phyloP scores from a whole-genome alignment of 208 protist species.

The Trypanosoma platydactyli region DNA sequence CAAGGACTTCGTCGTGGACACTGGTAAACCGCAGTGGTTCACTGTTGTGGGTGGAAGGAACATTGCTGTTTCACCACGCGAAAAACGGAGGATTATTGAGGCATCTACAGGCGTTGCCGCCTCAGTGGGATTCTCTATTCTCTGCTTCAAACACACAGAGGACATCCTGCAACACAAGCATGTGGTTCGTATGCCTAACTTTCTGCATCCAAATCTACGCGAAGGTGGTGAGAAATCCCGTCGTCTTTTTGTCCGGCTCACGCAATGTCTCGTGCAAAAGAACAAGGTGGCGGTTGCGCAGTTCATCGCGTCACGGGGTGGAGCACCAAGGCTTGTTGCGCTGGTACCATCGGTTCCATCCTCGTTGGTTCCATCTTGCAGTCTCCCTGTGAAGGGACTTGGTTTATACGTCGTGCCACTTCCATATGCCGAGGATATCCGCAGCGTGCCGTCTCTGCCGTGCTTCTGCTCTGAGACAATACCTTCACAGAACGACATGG shows the following conservation, averaged over 20 bases:
- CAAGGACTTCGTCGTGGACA: not conserved
- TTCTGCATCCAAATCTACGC: slow-evolving; percentile 57
- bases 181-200: slow-evolving; percentile 37
- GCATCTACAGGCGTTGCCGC: slow-evolving; percentile 32
- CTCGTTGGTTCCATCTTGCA: slow-evolving; percentile 1
- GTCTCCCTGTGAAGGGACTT: slow-evolving; percentile 48
- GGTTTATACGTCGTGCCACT: slow-evolving; percentile 84
- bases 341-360: slow-evolving; percentile 50
- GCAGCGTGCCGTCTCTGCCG: slow-evolving; percentile 35
- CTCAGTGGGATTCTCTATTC: slow-evolving; percentile 57
- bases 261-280: slow-evolving; percentile 47
- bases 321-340: slow-evolving; percentile 69
- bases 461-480: slow-evolving; percentile 12
- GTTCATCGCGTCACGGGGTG: slow-evolving; percentile 29
- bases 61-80: slow-evolving; percentile 42
- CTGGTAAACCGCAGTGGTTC: slow-evolving; percentile 10
- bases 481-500: slow-evolving; percentile 10
- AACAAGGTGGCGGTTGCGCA: slow-evolving; percentile 76
- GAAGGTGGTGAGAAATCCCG: slow-evolving; percentile 41
- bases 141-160: slow-evolving; percentile 67
- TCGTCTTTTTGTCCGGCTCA: slow-evolving; percentile 69
- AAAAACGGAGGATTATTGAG: slow-evolving; percentile 37
- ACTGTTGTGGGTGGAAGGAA: slow-evolving; percentile 30
- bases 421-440: slow-evolving; percentile 83
- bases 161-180: slow-evolving; percentile 58